A percentile compares a stretch with the other conserved stretches of the same genome.
phyloP scores from a whole-genome alignment of 2,329 filamentous ascomycete genomes.

The Cordyceps javanica region DNA sequence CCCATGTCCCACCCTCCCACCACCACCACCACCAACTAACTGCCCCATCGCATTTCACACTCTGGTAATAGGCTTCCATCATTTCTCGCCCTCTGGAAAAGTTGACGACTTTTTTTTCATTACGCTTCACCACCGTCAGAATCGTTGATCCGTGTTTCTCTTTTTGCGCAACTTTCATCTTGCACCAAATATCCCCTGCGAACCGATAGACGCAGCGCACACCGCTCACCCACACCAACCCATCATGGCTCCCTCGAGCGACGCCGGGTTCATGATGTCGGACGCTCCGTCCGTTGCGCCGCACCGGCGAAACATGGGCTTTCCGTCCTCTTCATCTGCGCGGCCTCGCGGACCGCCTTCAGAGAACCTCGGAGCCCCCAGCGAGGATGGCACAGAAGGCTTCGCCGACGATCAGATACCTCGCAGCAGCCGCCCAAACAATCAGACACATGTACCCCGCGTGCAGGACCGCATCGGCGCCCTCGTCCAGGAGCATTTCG shows the following conservation, averaged over 20 bases:
- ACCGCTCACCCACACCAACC: background rate
- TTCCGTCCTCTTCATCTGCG: slow-evolving; percentile 46
- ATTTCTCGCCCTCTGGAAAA: background rate
- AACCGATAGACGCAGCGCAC: background rate
- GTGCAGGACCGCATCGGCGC: slow-evolving; percentile 73
- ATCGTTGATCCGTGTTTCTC: background rate
- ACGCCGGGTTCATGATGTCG: slow-evolving; percentile 52
- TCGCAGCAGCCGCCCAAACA: slow-evolving; percentile 39
- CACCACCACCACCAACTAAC: too few species aligned
- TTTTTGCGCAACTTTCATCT: background rate
- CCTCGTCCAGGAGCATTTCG: slow-evolving; percentile 69
- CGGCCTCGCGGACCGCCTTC: slow-evolving; percentile 56
- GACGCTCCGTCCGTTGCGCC: slow-evolving; percentile 41
- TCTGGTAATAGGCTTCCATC: background rate
- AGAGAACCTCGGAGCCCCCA: slow-evolving; percentile 53
- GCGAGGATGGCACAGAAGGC: slow-evolving; percentile 56
- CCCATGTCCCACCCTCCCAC: slow-evolving; percentile 3
- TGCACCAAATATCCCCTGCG: background rate
- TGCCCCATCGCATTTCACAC: background rate
- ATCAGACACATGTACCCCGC: slow-evolving; percentile 52
- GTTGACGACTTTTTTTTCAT: background rate
- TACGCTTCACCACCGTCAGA: background rate
- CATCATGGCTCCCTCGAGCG: slow-evolving; percentile 48
- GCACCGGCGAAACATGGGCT: slow-evolving; percentile 36
- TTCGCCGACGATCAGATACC: slow-evolving; percentile 61